These are phyloP conservation scores for barley (Hordeum vulgare) DNA, from an alignment of 176 grass and related monocot species.

Conservation along the genomic window DNA sequence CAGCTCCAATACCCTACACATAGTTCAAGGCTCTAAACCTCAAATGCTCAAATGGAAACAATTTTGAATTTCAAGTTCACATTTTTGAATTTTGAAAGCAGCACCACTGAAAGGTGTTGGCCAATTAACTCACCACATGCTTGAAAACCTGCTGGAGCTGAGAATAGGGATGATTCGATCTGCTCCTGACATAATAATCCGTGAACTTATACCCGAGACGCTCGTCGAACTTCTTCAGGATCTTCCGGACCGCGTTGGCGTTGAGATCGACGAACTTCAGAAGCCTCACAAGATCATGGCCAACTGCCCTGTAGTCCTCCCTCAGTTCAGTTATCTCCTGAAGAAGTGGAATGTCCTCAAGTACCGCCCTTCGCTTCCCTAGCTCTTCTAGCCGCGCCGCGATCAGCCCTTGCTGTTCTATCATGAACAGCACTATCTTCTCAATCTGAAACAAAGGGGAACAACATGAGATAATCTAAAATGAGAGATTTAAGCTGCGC, in stretches of 20 bases:
- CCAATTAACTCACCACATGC: not conserved
- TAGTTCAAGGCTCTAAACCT: not conserved
- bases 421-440: not conserved
- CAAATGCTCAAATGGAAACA: not conserved
- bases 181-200: not conserved
- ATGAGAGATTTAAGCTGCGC: not conserved
- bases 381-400: not conserved
- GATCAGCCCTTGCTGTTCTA: not conserved
- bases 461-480: not conserved
- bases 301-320: not conserved
- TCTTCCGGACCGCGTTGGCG: not conserved
- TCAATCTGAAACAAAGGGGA: not conserved
- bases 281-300: not conserved
- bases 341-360: not conserved
- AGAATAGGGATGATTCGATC: not conserved
- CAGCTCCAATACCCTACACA: not conserved
- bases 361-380: not conserved
- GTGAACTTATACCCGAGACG: not conserved
- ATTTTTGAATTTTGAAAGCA: not conserved
- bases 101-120: not conserved
- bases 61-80: not conserved
- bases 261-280: not conserved
- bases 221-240: not conserved
- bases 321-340: not conserved
- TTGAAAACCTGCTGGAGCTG: constrained; percentile 4